Base-by-base conservation (phyloP, 192 early-diverging fungal species). In the Gonapodya prolifera region DNA sequence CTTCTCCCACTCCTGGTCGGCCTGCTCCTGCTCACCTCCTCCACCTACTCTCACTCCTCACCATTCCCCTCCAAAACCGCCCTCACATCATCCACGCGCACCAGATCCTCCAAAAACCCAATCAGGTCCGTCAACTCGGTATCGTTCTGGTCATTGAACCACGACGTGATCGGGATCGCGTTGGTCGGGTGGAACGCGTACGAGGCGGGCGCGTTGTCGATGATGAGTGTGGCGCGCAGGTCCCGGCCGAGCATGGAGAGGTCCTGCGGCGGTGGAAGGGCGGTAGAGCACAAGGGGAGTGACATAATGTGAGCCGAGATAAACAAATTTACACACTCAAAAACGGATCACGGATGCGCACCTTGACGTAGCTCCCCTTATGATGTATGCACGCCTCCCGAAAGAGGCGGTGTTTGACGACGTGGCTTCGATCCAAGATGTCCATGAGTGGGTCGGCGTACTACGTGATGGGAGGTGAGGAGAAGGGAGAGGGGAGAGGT, bases 401-500 rank as follows among this genome's bases (percentile, higher is more conserved):
- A 89, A 97, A 99, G 45, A 99, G 83, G 70, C 97, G 88, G 83
- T 98, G 96, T 76, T 91, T 92, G 2, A 99, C 91, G 2, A 95
- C 94, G 73, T 85, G 82, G 77, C 88, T 86, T 75, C 86, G 85
- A 86, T 99, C 97, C 36, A 99, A 84, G 81, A 92, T 90, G 79
- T 99, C 96, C 34, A 99, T 83, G 13, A 98, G 95, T n/a, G 96
- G 95, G 83, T 99, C 96, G 30, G 97, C 97, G 80, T 99, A 99
- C 94, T 97, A 78, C 31, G 79, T 30, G 16, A 83, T 1, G 33
- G 33, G 2, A 61, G 73, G 75, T 34, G 28, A 75, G 31, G 61
- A n/a, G n/a, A n/a, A n/a, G n/a, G n/a, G n/a, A 76, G 45, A 75
- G 36, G 45, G 29, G 30, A 75, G 30, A 28, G 17, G 17, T 75